Conservation (phyloP, 768 basidiomycete genomes). For the Vararia minispora region DNA sequence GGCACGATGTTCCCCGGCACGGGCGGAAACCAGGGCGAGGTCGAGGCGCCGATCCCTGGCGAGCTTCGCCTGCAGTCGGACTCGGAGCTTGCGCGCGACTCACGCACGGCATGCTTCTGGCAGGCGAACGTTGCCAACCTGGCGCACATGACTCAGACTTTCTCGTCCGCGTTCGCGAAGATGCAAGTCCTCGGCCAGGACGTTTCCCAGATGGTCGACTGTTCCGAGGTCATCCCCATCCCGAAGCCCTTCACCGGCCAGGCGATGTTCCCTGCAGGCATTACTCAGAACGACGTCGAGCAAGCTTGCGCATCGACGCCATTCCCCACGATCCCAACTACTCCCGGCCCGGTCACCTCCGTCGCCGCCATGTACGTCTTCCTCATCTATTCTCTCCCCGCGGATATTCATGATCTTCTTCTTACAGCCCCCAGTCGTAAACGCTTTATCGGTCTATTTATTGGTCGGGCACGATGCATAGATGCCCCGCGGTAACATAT, state of each 20-base stretch:
- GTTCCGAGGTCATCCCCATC: conserved; percentile 14
- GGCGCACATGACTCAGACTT: conserved; percentile 16
- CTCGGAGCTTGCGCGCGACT: conserved; percentile 21
- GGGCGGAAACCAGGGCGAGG: conserved; percentile 28
- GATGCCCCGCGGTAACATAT: too few relatives aligned
- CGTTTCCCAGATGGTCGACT: conserved; percentile 26
- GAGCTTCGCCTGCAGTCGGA: conserved; percentile 37
- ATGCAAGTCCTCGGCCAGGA: conserved; percentile 32
- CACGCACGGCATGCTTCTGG: conserved; percentile 38
- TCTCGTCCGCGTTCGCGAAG: conserved; percentile 34
- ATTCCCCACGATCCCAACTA: too few relatives aligned
- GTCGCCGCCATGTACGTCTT: too few relatives aligned
- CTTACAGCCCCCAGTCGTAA: too few relatives aligned
- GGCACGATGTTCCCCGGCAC: conserved; percentile 31
- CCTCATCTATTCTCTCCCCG: too few relatives aligned
- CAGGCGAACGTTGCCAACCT: conserved; percentile 27
- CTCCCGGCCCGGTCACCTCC: too few relatives aligned
- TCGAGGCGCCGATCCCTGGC: conserved; percentile 26
- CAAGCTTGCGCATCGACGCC: too few relatives aligned
- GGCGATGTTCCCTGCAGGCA: conserved; percentile 1
- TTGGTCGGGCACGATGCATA: too few relatives aligned
- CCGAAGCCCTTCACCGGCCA: not conserved
- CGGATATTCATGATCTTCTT: too few relatives aligned
- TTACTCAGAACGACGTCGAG: not conserved
- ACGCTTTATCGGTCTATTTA: too few relatives aligned